Evolutionary conservation across 257 asterid genomes (phyloP), one percentile per base, ranked within the genome.

Genomic region (Salvia hispanica): DNA sequence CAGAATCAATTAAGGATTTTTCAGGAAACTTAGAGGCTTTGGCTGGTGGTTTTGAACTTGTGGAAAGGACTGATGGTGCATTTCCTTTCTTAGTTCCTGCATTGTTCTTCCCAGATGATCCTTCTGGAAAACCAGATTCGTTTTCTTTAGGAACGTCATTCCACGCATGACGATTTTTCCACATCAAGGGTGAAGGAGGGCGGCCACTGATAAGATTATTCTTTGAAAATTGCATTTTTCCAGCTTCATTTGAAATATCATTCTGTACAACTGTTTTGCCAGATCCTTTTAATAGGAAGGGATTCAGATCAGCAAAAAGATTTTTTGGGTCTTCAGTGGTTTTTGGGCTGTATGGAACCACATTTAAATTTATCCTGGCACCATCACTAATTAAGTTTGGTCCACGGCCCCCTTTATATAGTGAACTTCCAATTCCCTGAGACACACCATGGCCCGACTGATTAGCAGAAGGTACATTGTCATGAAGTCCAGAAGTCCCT

Each of bases 281-380:
- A 56, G 96, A 77, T 67, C 89, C 95, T 82, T 91, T 89, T 64
- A 83, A 68, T 68, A 80, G 97, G 84, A 94, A 94, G 12, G 99
- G 99, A 74, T 94, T 94, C 60, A 94, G 96, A 77, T 94, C 98
- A 18, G 99, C 88, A 80, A 91, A 94, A 51, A 89, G 95, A 84
- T 89, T 71, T 69, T 77, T 87, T 25, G 95, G 88, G 82, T 87
- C 98, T 58, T 87, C 95, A 28, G 88, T 47, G 71, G 66, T 84
- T 77, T 78, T 84, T 31, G 81, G 81, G 66, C 67, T 82, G 67
- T 84, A 81, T 63, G 96, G 99, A 81, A 82, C 80, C 7, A 80
- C 84, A 80, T 94, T 91, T 61, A 80, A 75, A 67, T 91, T 91
- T 73, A 79, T 67, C 84, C 96, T 84, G 55, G 70, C 71, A 76